Conservation (phyloP, 2,329 filamentous ascomycete species). For the Phialophora expanda region DNA sequence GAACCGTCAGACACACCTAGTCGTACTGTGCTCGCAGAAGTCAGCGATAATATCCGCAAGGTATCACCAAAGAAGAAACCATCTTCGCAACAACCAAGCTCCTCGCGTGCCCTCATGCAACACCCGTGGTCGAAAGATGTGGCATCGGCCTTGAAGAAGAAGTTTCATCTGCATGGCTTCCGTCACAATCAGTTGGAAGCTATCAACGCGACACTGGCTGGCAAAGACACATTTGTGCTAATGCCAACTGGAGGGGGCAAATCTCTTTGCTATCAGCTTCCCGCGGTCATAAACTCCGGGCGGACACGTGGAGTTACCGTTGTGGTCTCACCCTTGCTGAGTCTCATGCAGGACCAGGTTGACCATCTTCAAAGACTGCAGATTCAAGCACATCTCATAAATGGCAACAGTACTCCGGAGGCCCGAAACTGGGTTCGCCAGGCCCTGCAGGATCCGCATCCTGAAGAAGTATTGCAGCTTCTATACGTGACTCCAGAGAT, state of each 20-base stretch:
- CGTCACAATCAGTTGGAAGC: slow-evolving; percentile 91
- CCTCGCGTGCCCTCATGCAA: slow-evolving; percentile 57
- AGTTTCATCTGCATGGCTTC: slow-evolving; percentile 85
- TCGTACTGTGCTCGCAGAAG: slow-evolving; percentile 31
- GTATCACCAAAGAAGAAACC: slow-evolving; percentile 34
- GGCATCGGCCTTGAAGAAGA: slow-evolving; percentile 75
- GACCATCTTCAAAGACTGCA: slow-evolving; percentile 74
- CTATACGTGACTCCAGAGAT: slow-evolving; percentile 98
- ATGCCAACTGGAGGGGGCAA: slow-evolving; percentile 99
- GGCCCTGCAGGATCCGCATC: slow-evolving; percentile 65
- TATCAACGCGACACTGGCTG: slow-evolving; percentile 87
- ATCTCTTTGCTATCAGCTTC: slow-evolving; percentile 94
- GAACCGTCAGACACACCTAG: background rate
- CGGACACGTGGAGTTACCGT: slow-evolving; percentile 85
- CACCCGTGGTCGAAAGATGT: slow-evolving; percentile 87
- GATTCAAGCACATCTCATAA: slow-evolving; percentile 81
- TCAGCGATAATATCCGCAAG: slow-evolving; percentile 42
- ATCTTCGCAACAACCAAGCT: slow-evolving; percentile 17
- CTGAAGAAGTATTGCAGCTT: slow-evolving; percentile 79
- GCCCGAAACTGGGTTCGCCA: slow-evolving; percentile 71
- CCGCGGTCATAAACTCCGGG: slow-evolving; percentile 80
- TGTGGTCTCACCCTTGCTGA: slow-evolving; percentile 92
- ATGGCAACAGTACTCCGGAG: slow-evolving; percentile 70
- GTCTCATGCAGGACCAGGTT: slow-evolving; percentile 97
- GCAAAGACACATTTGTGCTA: slow-evolving; percentile 89